A percentile compares a stretch with the other conserved stretches of the same genome.
Conservation (phyloP, 495 filamentous ascomycete genomes). For the Daldinia loculata region DNA sequence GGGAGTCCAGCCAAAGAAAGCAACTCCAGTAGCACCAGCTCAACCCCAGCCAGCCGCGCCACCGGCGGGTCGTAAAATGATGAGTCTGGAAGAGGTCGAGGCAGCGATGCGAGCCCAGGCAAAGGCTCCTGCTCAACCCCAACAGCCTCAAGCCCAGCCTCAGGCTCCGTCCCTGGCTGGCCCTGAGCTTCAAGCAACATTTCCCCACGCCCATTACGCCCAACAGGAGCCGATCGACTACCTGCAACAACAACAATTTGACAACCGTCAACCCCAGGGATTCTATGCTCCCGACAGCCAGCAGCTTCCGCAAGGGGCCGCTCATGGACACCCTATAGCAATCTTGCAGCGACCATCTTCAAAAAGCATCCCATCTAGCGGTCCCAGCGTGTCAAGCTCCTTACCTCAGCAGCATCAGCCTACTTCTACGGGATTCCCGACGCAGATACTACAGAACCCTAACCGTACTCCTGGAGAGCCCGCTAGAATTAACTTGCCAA, state of each 20-base stretch:
- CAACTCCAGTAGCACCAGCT: slow-evolving; percentile 45
- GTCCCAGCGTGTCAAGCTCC: slow-evolving; percentile 37
- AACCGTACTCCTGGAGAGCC: slow-evolving; percentile 55
- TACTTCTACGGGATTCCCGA: slow-evolving; percentile 57
- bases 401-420: slow-evolving; percentile 56
- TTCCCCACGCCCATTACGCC: slow-evolving; percentile 40
- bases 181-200: slow-evolving; percentile 44
- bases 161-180: slow-evolving; percentile 45
- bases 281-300: slow-evolving; percentile 40
- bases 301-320: slow-evolving; percentile 33
- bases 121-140: slow-evolving; percentile 49
- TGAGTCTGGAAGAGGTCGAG: slow-evolving; percentile 98
- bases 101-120: slow-evolving; percentile 83
- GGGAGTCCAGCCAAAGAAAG: slow-evolving; percentile 75
- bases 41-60: slow-evolving; percentile 41
- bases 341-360: slow-evolving; percentile 58
- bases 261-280: slow-evolving; percentile 39
- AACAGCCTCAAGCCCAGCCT: slow-evolving; percentile 45
- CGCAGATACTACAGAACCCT: slow-evolving; percentile 64
- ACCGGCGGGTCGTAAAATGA: slow-evolving; percentile 74
- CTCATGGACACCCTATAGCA: slow-evolving; percentile 54
- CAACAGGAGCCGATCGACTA: slow-evolving; percentile 41
- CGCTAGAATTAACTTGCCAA: slow-evolving; percentile 43
- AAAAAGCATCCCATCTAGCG: slow-evolving; percentile 46
- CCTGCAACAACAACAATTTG: slow-evolving; percentile 33